Evolutionary conservation across 2,329 filamentous ascomycete species (phyloP).

Genomic region (Aspergillus phoenicis): DNA sequence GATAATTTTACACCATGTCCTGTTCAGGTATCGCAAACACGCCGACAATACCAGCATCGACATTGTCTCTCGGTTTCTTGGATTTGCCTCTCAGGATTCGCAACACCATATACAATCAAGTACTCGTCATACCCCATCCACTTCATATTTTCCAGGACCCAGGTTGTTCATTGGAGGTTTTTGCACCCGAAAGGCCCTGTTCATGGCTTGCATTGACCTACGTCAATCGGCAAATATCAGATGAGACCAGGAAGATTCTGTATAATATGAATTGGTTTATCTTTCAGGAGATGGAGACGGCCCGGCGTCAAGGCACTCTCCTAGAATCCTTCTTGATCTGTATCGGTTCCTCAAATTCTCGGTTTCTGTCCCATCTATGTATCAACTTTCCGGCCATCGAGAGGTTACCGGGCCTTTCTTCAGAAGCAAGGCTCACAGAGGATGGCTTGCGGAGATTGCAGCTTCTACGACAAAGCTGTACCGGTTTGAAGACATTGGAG

Average conservation of each 20-base stretch:
- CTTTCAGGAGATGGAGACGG: conserved; percentile 5
- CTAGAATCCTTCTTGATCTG: conserved; percentile 9
- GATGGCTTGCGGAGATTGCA: conserved; percentile 4
- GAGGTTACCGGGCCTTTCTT: not conserved
- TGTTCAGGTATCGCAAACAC: not conserved
- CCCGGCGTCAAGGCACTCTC: not conserved
- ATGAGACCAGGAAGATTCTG: not conserved
- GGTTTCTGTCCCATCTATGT: conserved; percentile 1
- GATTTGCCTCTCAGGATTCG: not conserved
- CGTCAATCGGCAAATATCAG: conserved; percentile 11
- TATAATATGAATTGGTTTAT: conserved; percentile 11
- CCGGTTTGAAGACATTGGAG: conserved; percentile 3
- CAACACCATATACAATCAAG: conserved; percentile 1
- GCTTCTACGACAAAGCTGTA: conserved; percentile 2
- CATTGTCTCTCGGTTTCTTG: not conserved
- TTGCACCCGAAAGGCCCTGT: conserved; percentile 7
- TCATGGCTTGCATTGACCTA: conserved; percentile 12
- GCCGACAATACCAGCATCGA: not conserved
- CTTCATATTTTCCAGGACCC: conserved; percentile 15
- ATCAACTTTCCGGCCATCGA: conserved; percentile 10
- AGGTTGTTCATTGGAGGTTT: conserved; percentile 2
- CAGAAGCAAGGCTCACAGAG: conserved; percentile 2
- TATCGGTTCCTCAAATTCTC: conserved; percentile 9
- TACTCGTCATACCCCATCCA: conserved; percentile 8
- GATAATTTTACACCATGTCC: not conserved